phyloP scores from a whole-genome alignment of 495 filamentous ascomycete species.

The Echria macrotheca region DNA sequence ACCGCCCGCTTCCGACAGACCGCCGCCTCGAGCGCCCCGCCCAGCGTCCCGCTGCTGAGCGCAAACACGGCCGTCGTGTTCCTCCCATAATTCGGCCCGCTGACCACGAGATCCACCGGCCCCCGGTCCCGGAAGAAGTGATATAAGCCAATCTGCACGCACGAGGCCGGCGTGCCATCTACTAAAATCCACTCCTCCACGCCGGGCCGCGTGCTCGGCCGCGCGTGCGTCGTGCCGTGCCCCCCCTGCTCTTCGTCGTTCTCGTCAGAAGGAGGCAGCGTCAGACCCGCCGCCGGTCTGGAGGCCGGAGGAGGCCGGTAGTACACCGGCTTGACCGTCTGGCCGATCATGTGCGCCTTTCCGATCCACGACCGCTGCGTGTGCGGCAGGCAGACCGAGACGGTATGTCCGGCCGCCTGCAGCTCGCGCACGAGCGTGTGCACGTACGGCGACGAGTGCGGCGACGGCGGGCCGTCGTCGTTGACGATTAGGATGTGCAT shows the following conservation, averaged over 20 bases:
- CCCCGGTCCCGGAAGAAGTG: slow-evolving; percentile 79
- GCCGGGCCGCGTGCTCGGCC: slow-evolving; percentile 46
- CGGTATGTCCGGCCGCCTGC: slow-evolving; percentile 69
- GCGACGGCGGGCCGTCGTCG: slow-evolving; percentile 93
- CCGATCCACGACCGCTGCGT: slow-evolving; percentile 95
- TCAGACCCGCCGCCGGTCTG: slow-evolving; percentile 32
- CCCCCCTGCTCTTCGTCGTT: slow-evolving; percentile 11
- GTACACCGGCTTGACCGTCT: slow-evolving; percentile 80
- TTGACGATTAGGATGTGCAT: slow-evolving; percentile 56
- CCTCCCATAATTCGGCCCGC: slow-evolving; percentile 89
- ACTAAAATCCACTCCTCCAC: slow-evolving; percentile 91
- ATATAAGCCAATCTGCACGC: slow-evolving; percentile 82
- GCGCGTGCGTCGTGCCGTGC: slow-evolving; percentile 57
- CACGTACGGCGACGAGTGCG: slow-evolving; percentile 86
- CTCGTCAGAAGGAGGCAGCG: slow-evolving; percentile 41
- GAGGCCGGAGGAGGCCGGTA: slow-evolving; percentile 64
- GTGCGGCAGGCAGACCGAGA: slow-evolving; percentile 86
- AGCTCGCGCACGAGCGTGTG: slow-evolving; percentile 77
- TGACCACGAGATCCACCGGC: slow-evolving; percentile 78
- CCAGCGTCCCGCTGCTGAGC: slow-evolving; percentile 83
- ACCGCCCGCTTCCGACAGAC: slow-evolving; percentile 70
- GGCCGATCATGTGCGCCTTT: slow-evolving; percentile 89
- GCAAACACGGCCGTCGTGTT: slow-evolving; percentile 91
- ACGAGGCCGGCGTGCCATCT: slow-evolving; percentile 80
- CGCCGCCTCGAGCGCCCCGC: slow-evolving; percentile 89